Evolutionary conservation across 73 alveolate species (phyloP).

Genomic region (Urostyla sp.): DNA sequence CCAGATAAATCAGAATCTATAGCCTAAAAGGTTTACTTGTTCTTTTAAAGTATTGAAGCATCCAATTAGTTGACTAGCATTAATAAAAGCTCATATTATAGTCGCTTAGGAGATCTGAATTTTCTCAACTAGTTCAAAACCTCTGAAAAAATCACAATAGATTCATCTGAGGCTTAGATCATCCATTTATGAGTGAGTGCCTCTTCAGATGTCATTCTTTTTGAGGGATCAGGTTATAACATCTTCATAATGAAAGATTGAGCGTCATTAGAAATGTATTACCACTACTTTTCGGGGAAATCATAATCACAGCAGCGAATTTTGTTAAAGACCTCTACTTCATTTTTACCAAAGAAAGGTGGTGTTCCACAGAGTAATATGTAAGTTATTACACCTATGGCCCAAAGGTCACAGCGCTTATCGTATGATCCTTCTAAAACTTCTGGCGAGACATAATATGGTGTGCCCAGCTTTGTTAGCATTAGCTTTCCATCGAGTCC

Average conservation of each 20-base stretch:
- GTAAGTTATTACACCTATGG: constrained; percentile 60
- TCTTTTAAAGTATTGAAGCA: background rate
- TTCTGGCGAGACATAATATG: constrained; percentile 63
- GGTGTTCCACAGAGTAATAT: constrained; percentile 62
- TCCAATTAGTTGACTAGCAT: constrained; percentile 34
- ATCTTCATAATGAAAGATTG: constrained; percentile 18
- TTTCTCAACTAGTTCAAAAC: background rate
- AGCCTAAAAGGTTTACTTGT: constrained; percentile 52
- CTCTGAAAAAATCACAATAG: background rate
- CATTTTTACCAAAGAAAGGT: constrained; percentile 55
- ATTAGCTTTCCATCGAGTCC: constrained; percentile 3
- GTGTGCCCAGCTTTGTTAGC: constrained; percentile 55
- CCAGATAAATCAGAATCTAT: constrained; percentile 59
- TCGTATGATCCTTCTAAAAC: constrained; percentile 44
- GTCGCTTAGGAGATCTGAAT: constrained; percentile 6
- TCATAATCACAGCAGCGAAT: constrained; percentile 56
- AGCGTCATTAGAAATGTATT: constrained; percentile 25
- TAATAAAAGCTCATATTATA: constrained; percentile 11
- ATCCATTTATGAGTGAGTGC: constrained; percentile 83
- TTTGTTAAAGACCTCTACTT: constrained; percentile 23
- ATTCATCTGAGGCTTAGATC: constrained; percentile 47
- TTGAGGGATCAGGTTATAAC: background rate
- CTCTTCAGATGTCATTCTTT: constrained; percentile 72
- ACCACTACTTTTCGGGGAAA: constrained; percentile 48
- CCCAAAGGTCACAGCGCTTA: constrained; percentile 59